phyloP scores from a whole-genome alignment of 768 basidiomycete species.

The Mycena albidolilacea region DNA sequence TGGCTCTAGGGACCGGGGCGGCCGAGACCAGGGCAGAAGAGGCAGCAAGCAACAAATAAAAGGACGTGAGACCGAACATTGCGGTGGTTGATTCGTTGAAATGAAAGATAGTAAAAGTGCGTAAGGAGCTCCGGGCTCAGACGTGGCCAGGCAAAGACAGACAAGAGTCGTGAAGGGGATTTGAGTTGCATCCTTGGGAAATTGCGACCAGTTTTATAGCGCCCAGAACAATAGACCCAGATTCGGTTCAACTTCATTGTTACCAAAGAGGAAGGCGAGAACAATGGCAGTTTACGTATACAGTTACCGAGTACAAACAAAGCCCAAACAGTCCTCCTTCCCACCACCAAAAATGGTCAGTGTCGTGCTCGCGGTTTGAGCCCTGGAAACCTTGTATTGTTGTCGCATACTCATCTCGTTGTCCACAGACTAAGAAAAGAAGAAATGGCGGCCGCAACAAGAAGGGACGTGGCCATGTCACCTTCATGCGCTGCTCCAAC shows the following conservation, averaged over 20 bases:
- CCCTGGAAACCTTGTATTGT: too few species aligned
- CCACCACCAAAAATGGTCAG: too few species aligned
- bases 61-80: slow-evolving; percentile 42
- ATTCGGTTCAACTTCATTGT: slow-evolving; percentile 15
- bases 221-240: slow-evolving; percentile 25
- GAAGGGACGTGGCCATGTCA: slow-evolving; percentile 97
- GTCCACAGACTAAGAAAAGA: slow-evolving; percentile 94
- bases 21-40: slow-evolving; percentile 45
- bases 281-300: neutral
- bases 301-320: too few species aligned
- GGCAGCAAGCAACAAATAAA: slow-evolving; percentile 43
- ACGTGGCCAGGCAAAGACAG: slow-evolving; percentile 18
- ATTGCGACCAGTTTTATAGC: slow-evolving; percentile 16
- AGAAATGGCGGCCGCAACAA: slow-evolving; percentile 99
- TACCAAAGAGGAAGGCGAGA: neutral
- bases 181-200: neutral
- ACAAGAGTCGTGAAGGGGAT: slow-evolving; percentile 29
- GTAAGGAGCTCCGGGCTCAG: slow-evolving; percentile 48
- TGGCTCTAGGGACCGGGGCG: slow-evolving; percentile 50
- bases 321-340: too few species aligned
- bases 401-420: neutral
- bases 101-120: slow-evolving; percentile 19
- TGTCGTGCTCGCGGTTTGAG: too few species aligned
- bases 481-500: slow-evolving; percentile 97
- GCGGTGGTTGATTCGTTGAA: slow-evolving; percentile 21